phyloP scores from a whole-genome alignment of 2,329 filamentous ascomycete species.

The Cordyceps cicadae region DNA sequence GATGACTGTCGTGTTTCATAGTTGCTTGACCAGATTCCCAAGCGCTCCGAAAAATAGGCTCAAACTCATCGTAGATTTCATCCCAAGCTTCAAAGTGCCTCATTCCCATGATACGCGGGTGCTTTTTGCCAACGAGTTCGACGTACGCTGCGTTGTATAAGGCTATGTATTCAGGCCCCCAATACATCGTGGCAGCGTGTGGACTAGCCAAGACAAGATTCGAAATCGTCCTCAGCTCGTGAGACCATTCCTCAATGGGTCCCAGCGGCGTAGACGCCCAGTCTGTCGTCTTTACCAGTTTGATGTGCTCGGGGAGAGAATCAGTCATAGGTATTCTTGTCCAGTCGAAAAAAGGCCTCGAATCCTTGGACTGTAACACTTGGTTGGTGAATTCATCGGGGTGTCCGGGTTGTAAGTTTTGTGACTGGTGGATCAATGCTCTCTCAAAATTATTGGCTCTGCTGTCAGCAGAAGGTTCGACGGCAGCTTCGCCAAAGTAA shows the following conservation, averaged over 20 bases:
- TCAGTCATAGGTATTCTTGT: constrained; percentile 59
- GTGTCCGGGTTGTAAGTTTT: constrained; percentile 20
- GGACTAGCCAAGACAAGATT: constrained; percentile 76
- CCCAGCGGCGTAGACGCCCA: constrained; percentile 68
- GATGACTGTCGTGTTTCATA: constrained; percentile 74
- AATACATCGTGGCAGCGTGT: constrained; percentile 70
- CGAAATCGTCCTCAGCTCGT: constrained; percentile 67
- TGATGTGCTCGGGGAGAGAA: constrained; percentile 60
- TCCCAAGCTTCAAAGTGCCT: constrained; percentile 60
- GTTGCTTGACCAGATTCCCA: constrained; percentile 65
- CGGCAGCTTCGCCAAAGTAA: constrained; percentile 33
- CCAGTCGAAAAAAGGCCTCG: constrained; percentile 66
- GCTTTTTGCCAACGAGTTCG: constrained; percentile 65
- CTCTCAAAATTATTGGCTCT: constrained; percentile 1
- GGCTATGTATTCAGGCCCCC: constrained; percentile 59
- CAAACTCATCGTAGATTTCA: constrained; percentile 67
- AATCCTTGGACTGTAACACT: constrained; percentile 28
- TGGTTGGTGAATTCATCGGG: constrained; percentile 36
- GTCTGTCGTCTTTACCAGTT: constrained; percentile 61
- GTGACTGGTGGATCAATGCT: not conserved
- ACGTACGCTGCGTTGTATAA: constrained; percentile 71
- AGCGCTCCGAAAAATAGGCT: constrained; percentile 60
- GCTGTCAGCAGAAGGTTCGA: constrained; percentile 16
- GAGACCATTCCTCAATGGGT: constrained; percentile 64
- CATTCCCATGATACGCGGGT: constrained; percentile 67